Percentiles rank a stretch among this genome's conserved stretches.
Conservation (phyloP, 345 rosid species). For the Barbarea vulgaris region DNA sequence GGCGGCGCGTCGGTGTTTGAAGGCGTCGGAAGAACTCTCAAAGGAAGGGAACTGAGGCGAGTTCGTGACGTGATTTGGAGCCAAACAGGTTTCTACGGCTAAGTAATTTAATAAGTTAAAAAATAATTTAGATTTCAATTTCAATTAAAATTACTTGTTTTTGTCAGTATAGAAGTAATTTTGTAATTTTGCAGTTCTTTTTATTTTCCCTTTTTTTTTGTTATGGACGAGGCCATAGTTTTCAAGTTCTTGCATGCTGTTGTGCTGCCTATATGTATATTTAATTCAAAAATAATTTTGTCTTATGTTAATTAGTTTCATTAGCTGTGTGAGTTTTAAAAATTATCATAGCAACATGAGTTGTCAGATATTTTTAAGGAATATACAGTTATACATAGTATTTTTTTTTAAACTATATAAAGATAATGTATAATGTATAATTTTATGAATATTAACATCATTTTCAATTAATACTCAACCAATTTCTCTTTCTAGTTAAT, state of each 20-base stretch:
- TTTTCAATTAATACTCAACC: background rate
- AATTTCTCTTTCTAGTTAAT: no score
- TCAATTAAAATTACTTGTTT: constrained; percentile 30
- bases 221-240: constrained; percentile 7
- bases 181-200: background rate
- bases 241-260: constrained; percentile 25
- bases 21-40: constrained; percentile 89
- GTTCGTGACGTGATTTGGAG: constrained; percentile 97
- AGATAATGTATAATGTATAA: no score
- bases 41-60: constrained; percentile 91
- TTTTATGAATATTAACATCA: background rate
- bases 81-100: constrained; percentile 78
- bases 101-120: constrained; percentile 10
- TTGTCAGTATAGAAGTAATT: constrained; percentile 31
- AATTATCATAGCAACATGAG: background rate
- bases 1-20: constrained; percentile 73
- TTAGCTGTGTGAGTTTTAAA: background rate
- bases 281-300: background rate
- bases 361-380: background rate
- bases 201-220: background rate
- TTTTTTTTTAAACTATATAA: no score
- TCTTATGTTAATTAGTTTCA: constrained; percentile 7
- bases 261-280: constrained; percentile 13
- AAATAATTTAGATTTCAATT: constrained; percentile 17
- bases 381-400: no score